phyloP scores from a whole-genome alignment of 2,329 filamentous ascomycete species.

The Monosporascus sp. region DNA sequence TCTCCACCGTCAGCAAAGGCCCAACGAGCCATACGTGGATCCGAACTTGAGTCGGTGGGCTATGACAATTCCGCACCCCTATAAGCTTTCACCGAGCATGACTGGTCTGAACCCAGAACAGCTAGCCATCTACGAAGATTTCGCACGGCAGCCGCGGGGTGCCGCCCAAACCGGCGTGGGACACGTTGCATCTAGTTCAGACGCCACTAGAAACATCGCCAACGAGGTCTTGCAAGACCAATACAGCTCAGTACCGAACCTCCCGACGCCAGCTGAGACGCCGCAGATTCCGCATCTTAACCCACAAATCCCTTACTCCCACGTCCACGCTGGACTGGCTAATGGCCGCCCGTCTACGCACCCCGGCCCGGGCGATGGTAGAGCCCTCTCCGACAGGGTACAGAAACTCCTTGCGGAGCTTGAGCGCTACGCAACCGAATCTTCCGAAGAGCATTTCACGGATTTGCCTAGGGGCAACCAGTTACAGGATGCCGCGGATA shows the following conservation, averaged over 20 bases:
- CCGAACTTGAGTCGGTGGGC: slow-evolving; percentile 82
- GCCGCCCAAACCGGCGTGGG: slow-evolving; percentile 48
- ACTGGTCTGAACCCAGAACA: slow-evolving; percentile 83
- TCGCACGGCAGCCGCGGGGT: slow-evolving; percentile 76
- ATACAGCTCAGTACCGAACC: slow-evolving; percentile 49
- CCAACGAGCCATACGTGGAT: slow-evolving; percentile 81
- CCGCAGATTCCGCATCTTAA: slow-evolving; percentile 49
- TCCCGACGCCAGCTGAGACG: slow-evolving; percentile 57
- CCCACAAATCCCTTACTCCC: slow-evolving; percentile 51
- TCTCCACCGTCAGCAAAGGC: slow-evolving; percentile 67
- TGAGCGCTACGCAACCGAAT: slow-evolving; percentile 46
- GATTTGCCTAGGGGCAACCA: slow-evolving; percentile 54
- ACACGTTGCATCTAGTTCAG: slow-evolving; percentile 54
- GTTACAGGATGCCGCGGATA: slow-evolving; percentile 59
- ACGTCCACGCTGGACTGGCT: slow-evolving; percentile 42
- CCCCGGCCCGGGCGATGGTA: slow-evolving; percentile 45
- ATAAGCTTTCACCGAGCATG: slow-evolving; percentile 68
- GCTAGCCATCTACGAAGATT: slow-evolving; percentile 94
- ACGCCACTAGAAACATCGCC: slow-evolving; percentile 55
- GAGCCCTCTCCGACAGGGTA: slow-evolving; percentile 49
- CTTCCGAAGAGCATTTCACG: slow-evolving; percentile 54
- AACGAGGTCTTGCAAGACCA: slow-evolving; percentile 62
- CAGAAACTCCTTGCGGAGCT: slow-evolving; percentile 55
- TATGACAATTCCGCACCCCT: slow-evolving; percentile 88
- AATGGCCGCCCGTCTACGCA: slow-evolving; percentile 45